phyloP scores from a whole-genome alignment of 2,329 filamentous ascomycete species.

The Colletotrichum sp. region DNA sequence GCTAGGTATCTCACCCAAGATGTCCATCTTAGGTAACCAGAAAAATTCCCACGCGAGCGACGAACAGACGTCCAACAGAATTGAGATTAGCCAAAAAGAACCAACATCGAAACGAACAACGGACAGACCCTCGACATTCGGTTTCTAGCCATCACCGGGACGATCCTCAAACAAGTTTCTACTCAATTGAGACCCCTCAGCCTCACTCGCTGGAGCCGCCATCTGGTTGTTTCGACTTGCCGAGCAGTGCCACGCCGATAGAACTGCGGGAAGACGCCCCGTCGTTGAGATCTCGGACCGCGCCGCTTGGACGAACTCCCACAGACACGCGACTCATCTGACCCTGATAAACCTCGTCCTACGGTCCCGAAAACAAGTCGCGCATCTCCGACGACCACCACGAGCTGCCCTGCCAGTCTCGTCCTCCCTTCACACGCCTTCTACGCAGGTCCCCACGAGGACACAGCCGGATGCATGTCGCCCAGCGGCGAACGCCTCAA shows the following conservation, averaged over 20 bases:
- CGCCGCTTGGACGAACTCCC: constrained; percentile 12
- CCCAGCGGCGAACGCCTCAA: constrained; percentile 52
- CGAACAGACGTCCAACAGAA: neutral
- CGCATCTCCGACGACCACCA: neutral
- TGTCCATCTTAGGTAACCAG: neutral
- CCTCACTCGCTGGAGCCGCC: constrained; percentile 1
- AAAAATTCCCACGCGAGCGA: neutral
- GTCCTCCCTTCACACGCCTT: neutral
- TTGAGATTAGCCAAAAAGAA: neutral
- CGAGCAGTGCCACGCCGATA: constrained; percentile 9
- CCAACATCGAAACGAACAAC: neutral
- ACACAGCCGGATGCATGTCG: constrained; percentile 39
- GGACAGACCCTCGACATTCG: constrained; percentile 8
- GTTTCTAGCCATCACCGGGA: neutral
- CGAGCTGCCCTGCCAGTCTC: neutral
- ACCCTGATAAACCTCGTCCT: constrained; percentile 5
- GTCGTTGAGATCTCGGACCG: neutral
- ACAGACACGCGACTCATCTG: constrained; percentile 17
- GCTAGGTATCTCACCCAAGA: neutral
- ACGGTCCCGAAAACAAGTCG: constrained; percentile 12
- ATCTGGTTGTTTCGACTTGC: constrained; percentile 5
- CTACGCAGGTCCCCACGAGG: constrained; percentile 15
- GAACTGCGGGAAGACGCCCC: neutral
- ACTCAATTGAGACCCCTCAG: constrained; percentile 17
- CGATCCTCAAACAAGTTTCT: constrained; percentile 3